These are phyloP conservation scores for Nicotiana noctiflora DNA, from an alignment of 257 asterid genomes.

Conservation along the genomic window DNA sequence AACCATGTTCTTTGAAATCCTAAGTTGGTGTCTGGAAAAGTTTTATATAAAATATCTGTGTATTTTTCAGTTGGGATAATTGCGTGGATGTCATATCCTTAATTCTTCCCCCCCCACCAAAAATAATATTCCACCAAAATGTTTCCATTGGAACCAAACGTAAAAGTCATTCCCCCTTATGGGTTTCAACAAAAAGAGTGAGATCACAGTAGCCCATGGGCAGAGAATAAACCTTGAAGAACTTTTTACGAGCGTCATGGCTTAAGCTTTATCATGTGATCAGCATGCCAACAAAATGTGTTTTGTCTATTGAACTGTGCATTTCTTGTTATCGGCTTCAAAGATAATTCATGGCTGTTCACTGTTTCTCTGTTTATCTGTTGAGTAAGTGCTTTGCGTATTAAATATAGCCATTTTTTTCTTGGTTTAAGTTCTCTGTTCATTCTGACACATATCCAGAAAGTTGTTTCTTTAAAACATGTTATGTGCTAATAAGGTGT, in stretches of 20 bases:
- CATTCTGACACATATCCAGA: background rate
- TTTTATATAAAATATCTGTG: background rate
- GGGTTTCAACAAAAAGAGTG: background rate
- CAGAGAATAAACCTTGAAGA: background rate
- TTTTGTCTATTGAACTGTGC: background rate
- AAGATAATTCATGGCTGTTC: background rate
- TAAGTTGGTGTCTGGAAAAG: background rate
- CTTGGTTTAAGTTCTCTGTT: background rate
- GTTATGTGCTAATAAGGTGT: background rate
- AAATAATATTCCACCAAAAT: background rate
- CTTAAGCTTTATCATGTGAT: background rate
- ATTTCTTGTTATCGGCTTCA: background rate
- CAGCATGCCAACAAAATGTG: background rate
- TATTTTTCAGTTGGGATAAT: background rate
- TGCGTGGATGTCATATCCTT: background rate
- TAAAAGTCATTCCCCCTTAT: background rate
- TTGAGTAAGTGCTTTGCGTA: background rate
- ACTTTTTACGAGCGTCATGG: background rate
- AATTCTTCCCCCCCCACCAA: background rate
- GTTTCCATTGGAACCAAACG: background rate
- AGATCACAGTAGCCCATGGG: background rate
- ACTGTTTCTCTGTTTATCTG: background rate
- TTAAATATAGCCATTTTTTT: background rate
- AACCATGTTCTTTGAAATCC: slow-evolving; percentile 14
- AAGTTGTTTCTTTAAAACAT: background rate